phyloP scores from a whole-genome alignment of 768 basidiomycete species.

The Leccinellum rugosiceps region DNA sequence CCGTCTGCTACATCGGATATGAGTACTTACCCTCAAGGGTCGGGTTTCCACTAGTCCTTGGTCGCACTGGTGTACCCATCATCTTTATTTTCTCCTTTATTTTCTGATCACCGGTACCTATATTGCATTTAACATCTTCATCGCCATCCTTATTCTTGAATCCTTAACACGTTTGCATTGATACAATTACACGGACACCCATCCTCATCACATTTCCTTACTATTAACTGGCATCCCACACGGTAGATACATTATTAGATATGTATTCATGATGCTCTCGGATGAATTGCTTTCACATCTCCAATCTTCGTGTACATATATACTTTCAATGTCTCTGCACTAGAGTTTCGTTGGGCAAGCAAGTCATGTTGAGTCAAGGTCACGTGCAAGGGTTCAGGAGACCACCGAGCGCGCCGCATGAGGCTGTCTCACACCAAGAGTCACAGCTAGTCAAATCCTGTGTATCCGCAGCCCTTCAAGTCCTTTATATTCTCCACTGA shows the following conservation, averaged over 20 bases:
- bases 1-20: neutral
- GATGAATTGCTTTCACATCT: neutral
- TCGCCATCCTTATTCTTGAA: neutral
- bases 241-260: neutral
- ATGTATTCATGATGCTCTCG: neutral
- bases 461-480: neutral
- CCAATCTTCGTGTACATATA: too few species aligned
- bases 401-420: neutral
- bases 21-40: neutral
- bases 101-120: neutral
- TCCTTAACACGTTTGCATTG: neutral
- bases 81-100: neutral
- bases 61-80: neutral
- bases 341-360: too few species aligned
- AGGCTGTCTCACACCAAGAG: slow-evolving; percentile 4
- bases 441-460: slow-evolving; percentile 7
- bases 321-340: too few species aligned
- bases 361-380: neutral
- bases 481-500: neutral
- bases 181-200: neutral
- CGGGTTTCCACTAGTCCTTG: neutral
- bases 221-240: neutral
- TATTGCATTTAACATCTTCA: neutral
- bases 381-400: slow-evolving; percentile 7
- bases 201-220: neutral